Evolutionary conservation across 1,284 basidiomycete genomes (phyloP).

Genomic region (Violaceomyces palustris): DNA sequence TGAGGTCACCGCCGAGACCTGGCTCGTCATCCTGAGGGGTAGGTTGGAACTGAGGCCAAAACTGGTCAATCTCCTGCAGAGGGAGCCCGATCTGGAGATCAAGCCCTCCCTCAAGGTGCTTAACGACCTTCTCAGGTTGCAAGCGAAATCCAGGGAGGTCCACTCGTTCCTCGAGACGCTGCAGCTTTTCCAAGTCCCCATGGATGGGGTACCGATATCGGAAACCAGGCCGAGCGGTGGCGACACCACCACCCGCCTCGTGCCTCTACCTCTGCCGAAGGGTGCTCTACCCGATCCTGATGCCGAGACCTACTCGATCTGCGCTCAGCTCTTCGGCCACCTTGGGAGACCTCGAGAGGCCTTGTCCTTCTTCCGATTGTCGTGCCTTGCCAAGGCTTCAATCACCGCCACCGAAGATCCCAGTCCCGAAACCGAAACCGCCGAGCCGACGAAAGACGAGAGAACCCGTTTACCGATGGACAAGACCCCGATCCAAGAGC

Average conservation of each 20-base stretch:
- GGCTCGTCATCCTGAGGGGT: slow-evolving; percentile 25
- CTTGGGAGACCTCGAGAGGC: slow-evolving; percentile 7
- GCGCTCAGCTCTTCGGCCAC: slow-evolving; percentile 9
- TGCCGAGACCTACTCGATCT: slow-evolving; percentile 7
- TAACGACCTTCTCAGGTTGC: slow-evolving; percentile 7
- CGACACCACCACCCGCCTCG: neutral
- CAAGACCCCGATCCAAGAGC: no score
- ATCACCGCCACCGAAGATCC: no score
- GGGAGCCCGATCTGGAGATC: slow-evolving; percentile 11
- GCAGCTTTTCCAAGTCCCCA: neutral
- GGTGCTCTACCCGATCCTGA: slow-evolving; percentile 10
- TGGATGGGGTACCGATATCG: neutral
- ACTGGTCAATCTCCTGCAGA: slow-evolving; percentile 8
- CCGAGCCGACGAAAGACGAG: no score
- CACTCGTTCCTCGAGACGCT: slow-evolving; percentile 1
- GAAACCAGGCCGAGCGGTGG: no score
- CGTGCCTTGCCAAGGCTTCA: no score
- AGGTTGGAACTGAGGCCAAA: slow-evolving; percentile 13
- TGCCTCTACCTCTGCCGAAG: no score
- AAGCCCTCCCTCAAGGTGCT: slow-evolving; percentile 20
- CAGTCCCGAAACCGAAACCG: neutral
- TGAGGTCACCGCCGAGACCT: slow-evolving; percentile 12
- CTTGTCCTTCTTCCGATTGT: slow-evolving; percentile 5
- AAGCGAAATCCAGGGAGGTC: slow-evolving; percentile 8
- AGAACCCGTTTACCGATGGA: no score